These are phyloP conservation scores for Candida morakotiae DNA, from an alignment of 805 yeast genomes.

Conservation along the genomic window DNA sequence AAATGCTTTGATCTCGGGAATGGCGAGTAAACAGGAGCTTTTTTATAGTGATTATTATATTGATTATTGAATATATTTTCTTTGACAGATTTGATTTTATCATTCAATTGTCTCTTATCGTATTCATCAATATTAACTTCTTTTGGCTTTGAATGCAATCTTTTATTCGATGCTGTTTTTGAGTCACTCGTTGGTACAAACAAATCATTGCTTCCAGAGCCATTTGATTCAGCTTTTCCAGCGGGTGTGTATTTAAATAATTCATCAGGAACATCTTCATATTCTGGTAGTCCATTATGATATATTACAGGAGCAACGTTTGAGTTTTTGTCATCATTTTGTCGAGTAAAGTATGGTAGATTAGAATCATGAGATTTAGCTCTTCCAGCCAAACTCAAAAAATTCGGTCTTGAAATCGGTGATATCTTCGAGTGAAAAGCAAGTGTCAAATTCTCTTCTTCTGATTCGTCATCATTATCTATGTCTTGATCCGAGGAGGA, in stretches of 20 bases:
- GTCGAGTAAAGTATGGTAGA: slow-evolving; percentile 22
- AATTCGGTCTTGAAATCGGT: slow-evolving; percentile 29
- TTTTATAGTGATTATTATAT: slow-evolving; percentile 45
- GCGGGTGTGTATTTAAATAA: slow-evolving; percentile 28
- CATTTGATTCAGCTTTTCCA: background rate
- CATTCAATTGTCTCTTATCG: background rate
- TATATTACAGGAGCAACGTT: slow-evolving; percentile 26
- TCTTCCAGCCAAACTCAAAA: slow-evolving; percentile 27
- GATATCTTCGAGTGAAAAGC: slow-evolving; percentile 41
- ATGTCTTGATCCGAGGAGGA: slow-evolving; percentile 10
- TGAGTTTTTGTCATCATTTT: slow-evolving; percentile 12
- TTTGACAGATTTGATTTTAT: background rate
- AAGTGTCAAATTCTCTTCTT: slow-evolving; percentile 40
- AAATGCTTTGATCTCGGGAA: slow-evolving; percentile 38
- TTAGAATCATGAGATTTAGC: slow-evolving; percentile 43
- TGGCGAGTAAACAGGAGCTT: slow-evolving; percentile 40
- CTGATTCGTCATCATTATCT: slow-evolving; percentile 17
- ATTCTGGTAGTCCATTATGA: slow-evolving; percentile 27
- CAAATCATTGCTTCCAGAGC: background rate
- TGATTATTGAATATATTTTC: slow-evolving; percentile 17
- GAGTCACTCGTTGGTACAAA: no score
- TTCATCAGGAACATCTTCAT: slow-evolving; percentile 40
- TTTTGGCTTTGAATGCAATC: background rate
- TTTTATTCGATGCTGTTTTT: background rate
- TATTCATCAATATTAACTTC: background rate